Percentiles rank a stretch among this genome's conserved stretches.
Conservation (phyloP, 2,329 filamentous ascomycete genomes). For the Decorospora gaudefroyi region DNA sequence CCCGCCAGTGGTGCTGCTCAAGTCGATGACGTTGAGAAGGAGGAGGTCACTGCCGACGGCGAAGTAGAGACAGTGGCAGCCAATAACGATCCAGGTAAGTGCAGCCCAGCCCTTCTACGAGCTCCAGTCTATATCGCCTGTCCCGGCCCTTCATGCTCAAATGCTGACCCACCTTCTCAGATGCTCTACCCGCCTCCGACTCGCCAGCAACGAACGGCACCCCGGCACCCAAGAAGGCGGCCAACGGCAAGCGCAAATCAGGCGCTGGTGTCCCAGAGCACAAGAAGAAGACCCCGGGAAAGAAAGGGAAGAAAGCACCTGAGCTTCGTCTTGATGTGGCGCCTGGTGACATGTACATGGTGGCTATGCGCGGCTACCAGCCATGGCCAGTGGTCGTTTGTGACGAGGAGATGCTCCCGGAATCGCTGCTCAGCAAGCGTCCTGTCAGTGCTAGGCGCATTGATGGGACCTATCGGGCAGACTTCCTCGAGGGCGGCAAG, state of each 20-base stretch:
- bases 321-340: slow-evolving; percentile 73
- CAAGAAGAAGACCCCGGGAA: slow-evolving; percentile 74
- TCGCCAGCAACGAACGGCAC: slow-evolving; percentile 55
- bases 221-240: slow-evolving; percentile 48
- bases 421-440: slow-evolving; percentile 72
- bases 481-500: slow-evolving; percentile 86
- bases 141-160: neutral
- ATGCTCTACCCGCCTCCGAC: slow-evolving; percentile 46
- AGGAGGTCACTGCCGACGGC: slow-evolving; percentile 34
- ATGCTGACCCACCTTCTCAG: slow-evolving; percentile 29
- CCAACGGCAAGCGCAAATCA: slow-evolving; percentile 69
- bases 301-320: slow-evolving; percentile 79
- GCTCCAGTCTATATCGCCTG: slow-evolving; percentile 2
- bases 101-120: neutral
- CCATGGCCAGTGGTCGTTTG: slow-evolving; percentile 94
- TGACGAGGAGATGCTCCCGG: slow-evolving; percentile 91
- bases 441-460: slow-evolving; percentile 80
- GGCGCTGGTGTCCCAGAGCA: slow-evolving; percentile 64
- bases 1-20: slow-evolving; percentile 25
- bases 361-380: slow-evolving; percentile 91
- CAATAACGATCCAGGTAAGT: slow-evolving; percentile 35
- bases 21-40: slow-evolving; percentile 21
- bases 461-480: slow-evolving; percentile 85
- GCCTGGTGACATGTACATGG: slow-evolving; percentile 89
- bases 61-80: slow-evolving; percentile 28